Evolutionary conservation across 2,329 filamentous ascomycete species (phyloP).

Genomic region (Venturia aucupariae): DNA sequence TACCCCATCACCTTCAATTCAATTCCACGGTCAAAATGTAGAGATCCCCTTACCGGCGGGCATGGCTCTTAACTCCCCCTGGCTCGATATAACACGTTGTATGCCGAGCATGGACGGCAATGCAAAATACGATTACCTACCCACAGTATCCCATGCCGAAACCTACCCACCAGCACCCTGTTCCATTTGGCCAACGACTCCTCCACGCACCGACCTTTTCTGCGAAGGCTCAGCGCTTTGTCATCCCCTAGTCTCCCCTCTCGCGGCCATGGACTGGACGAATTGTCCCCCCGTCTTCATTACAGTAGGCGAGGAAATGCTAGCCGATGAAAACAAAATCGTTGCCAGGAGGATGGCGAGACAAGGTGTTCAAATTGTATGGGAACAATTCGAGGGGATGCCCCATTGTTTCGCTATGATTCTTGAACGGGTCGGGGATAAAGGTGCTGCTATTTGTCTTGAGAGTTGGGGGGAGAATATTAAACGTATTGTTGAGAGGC

Average conservation of each 20-base stretch:
- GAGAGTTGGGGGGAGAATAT: constrained; percentile 29
- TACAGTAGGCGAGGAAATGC: constrained; percentile 60
- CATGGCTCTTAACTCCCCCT: constrained; percentile 54
- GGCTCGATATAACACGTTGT: constrained; percentile 63
- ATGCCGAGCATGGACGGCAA: constrained; percentile 47
- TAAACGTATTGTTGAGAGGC: constrained; percentile 22
- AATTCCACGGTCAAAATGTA: constrained; percentile 52
- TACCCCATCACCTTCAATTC: constrained; percentile 35
- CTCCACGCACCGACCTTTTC: constrained; percentile 39
- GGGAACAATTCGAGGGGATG: constrained; percentile 72
- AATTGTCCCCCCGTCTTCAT: constrained; percentile 58
- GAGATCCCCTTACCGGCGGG: constrained; percentile 59
- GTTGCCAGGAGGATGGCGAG: constrained; percentile 47
- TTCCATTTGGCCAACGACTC: constrained; percentile 36
- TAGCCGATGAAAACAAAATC: constrained; percentile 57
- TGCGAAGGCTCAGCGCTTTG: constrained; percentile 34
- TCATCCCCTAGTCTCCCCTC: constrained; percentile 61
- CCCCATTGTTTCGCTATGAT: constrained; percentile 56
- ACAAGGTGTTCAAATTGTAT: constrained; percentile 53
- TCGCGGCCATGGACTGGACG: constrained; percentile 51
- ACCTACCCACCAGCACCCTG: constrained; percentile 38
- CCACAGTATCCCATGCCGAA: constrained; percentile 31
- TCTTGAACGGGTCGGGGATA: constrained; percentile 24
- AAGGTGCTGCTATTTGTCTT: constrained; percentile 26
- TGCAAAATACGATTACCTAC: constrained; percentile 54